Base-by-base conservation (phyloP, 2,329 filamentous ascomycete genomes). In the Fusarium siculi region DNA sequence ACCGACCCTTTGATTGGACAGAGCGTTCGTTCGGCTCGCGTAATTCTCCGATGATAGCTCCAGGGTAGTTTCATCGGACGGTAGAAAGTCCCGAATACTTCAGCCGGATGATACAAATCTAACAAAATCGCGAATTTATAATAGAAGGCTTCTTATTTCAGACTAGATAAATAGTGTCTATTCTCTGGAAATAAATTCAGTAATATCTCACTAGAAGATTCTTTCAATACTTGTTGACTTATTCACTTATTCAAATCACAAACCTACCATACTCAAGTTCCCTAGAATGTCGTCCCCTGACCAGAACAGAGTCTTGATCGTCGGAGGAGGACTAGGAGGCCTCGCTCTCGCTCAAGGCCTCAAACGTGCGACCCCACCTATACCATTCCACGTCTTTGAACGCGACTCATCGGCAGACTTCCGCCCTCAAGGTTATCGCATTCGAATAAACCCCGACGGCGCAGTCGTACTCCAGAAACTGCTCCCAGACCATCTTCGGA, bases 191-290 rank as follows among this genome's bases (percentile, higher is more conserved):
- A n/a, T n/a, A n/a, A n/a, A n/a, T n/a, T n/a, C n/a, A n/a, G n/a
- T n/a, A n/a, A n/a, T n/a, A n/a, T n/a, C n/a, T n/a, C 15, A 30
- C 6, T 2, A 30, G 3, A 15, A 11, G 0, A 3, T 16, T 15
- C 0, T 7, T 4, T 4, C 2, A 21, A 21, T 0, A n/a, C 18
- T 10, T 10, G 5, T 11, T n/a, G n/a, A n/a, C n/a, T n/a, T n/a
- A n/a, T n/a, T n/a, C n/a, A n/a, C n/a, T n/a, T n/a, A n/a, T n/a
- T n/a, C n/a, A n/a, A n/a, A n/a, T n/a, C n/a, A n/a, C n/a, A n/a
- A n/a, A n/a, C n/a, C n/a, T n/a, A n/a, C n/a, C n/a, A n/a, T n/a
- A n/a, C n/a, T n/a, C n/a, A n/a, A n/a, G n/a, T n/a, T n/a, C n/a
- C n/a, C n/a, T n/a, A n/a, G n/a, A n/a, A n/a, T n/a, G n/a, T n/a